phyloP scores from a whole-genome alignment of 2,329 filamentous ascomycete genomes.

The Ascochyta clinopodiicola region DNA sequence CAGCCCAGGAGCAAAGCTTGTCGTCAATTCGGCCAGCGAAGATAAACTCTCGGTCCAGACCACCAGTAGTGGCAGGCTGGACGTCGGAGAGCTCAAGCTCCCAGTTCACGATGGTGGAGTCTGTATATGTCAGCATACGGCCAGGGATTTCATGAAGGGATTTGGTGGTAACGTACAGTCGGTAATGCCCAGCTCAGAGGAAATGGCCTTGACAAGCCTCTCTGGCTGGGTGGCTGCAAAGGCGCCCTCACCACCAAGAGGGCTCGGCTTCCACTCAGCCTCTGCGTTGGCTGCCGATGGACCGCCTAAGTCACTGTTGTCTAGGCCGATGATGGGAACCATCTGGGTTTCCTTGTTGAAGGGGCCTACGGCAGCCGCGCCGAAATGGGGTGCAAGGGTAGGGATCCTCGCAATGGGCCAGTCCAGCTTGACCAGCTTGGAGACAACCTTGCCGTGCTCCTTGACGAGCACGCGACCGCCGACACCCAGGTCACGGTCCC shows the following conservation, averaged over 20 bases:
- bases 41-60: conserved; percentile 91
- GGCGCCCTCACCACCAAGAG: conserved; percentile 68
- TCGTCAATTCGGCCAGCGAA: conserved; percentile 96
- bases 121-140: conserved; percentile 27
- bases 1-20: conserved; percentile 95
- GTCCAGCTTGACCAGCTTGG: conserved; percentile 85
- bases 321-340: conserved; percentile 90
- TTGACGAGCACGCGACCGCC: conserved; percentile 88
- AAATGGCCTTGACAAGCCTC: conserved; percentile 82
- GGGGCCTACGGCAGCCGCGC: conserved; percentile 68
- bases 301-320: conserved; percentile 66
- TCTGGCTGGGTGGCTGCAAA: conserved; percentile 87
- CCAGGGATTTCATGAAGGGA: not conserved
- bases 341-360: conserved; percentile 92
- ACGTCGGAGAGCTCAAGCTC: conserved; percentile 94
- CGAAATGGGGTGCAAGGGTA: conserved; percentile 93
- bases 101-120: conserved; percentile 86
- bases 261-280: conserved; percentile 48
- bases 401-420: conserved; percentile 93
- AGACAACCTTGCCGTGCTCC: conserved; percentile 77
- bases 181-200: conserved; percentile 74
- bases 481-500: conserved; percentile 92
- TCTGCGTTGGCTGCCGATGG: conserved; percentile 38
- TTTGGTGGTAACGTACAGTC: conserved; percentile 55
- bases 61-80: conserved; percentile 82